Base-by-base conservation (phyloP, 345 rosid genomes). In the Clarkia xantiana region DNA sequence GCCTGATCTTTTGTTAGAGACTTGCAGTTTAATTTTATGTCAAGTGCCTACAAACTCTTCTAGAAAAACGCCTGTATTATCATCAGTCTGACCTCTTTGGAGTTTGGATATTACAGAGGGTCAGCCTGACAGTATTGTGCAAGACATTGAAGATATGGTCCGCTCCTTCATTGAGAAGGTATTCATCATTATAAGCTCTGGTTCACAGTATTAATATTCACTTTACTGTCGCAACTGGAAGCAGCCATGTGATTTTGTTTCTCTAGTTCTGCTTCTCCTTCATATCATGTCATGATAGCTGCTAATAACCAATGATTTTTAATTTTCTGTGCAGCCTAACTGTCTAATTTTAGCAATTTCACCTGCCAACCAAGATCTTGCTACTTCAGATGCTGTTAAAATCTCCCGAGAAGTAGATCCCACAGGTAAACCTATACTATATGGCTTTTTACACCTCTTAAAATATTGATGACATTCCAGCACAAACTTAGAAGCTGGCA, bases 141-240 rank as follows among this genome's bases (percentile, higher is more conserved):
- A 67, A 60, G 99, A 93, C 58, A 93, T 93, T 55, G 99, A 93
- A 75, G 82, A 77, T 66, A 93, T 93, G 99, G 99, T 93, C 51
- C 90, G 96, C 61, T 69, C 94, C 49, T 93, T 53, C 69, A 93
- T 93, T 60, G 96, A 93, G 66, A 93, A 93, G 99, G 99, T 93
- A 78, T 66, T 52, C 3, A 29, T 14, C 42, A 29, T 60, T 14
- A 4, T 18, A 36, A 49, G 36, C 20, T 7, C 9, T 46, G 4
- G 36, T 29, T 29, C 9, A 29, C 2, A 29, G 36, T 29, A 7
- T 29, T 29, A 29, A 4, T 29, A 29, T 29, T 29, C 36, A 29
- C 1, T 29, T 29, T 29, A 1, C 8, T 29, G 8, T 29, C 36
- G 8, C 7, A 29, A 5, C 9, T 29, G 36, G 5, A 29, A 29